phyloP scores from a whole-genome alignment of 192 early-diverging fungal genomes.

The Gonapodya prolifera region DNA sequence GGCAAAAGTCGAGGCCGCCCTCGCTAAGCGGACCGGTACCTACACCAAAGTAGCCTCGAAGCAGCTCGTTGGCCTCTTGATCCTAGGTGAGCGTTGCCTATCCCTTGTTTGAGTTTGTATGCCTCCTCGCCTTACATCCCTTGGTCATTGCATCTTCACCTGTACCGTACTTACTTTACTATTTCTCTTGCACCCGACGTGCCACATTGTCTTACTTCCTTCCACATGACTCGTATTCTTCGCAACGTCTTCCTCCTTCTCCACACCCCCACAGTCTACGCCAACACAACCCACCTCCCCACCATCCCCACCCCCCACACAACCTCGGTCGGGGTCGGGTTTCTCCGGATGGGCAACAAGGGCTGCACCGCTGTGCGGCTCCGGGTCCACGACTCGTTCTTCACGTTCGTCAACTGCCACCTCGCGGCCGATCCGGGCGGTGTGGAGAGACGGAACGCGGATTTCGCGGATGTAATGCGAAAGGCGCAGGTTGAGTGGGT shows the following conservation, averaged over 20 bases:
- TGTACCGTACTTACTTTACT: background rate
- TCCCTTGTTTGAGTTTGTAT: too few relatives aligned
- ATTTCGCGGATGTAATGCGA: constrained; percentile 74
- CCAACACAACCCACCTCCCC: background rate
- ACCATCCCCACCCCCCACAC: constrained; percentile 50
- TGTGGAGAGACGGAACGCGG: constrained; percentile 72
- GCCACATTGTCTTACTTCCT: background rate
- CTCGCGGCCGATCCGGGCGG: constrained; percentile 72
- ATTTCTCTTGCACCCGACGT: background rate
- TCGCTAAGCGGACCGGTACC: constrained; percentile 31
- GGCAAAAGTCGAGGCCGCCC: constrained; percentile 46
- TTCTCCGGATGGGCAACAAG: constrained; percentile 90
- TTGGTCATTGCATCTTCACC: too few relatives aligned
- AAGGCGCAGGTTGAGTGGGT: constrained; percentile 42
- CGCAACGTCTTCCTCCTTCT: too few relatives aligned
- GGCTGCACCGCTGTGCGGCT: constrained; percentile 78
- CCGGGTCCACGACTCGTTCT: constrained; percentile 58
- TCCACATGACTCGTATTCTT: too few relatives aligned
- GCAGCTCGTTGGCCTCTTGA: constrained; percentile 55
- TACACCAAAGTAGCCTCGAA: constrained; percentile 63
- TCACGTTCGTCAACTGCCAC: constrained; percentile 83
- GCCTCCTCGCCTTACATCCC: too few relatives aligned
- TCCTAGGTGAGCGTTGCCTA: too few relatives aligned
- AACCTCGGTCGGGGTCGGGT: constrained; percentile 65
- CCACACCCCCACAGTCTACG: too few relatives aligned